Evolutionary conservation across 805 yeast genomes (phyloP), one percentile per base, ranked within the genome.

Genomic region (Candida pini): DNA sequence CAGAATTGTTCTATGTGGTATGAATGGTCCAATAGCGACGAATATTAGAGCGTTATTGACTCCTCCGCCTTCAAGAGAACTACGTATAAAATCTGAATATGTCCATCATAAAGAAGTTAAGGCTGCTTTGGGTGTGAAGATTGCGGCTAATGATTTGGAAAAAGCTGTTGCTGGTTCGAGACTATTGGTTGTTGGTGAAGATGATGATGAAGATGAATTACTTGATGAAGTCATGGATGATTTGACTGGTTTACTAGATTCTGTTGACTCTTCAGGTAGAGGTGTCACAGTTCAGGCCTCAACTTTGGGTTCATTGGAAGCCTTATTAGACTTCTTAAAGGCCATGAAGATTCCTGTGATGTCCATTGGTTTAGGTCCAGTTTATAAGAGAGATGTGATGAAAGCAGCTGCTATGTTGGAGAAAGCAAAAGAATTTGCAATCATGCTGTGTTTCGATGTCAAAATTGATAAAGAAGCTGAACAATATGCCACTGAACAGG

Each of bases 221-320:
- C 82, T 84, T 94, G 97, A 92, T 59, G 97, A 90, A 39, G 97
- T 92, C 38, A 94, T 92, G 98, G 97, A 90, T 54, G 99, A 92
- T 62, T 71, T 92, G 59, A 87, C 97, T 28, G 96, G 96, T 28
- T 69, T 92, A 49, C 72, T 92, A 51, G 97, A 89, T 60, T 83
- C 95, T 43, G 96, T 92, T 43, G 98, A 94, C 63, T 78, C 84
- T 45, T 73, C 89, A 30, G 99, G 98, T 54, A 78, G 77, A 58
- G 99, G 99, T 76, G 99, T 92, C 36, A 86, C 88, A 50, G 99
- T 92, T 30, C 99, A 92, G 68, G 97, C 98, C 1, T 88, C 97
- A 5, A 92, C 99, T 15, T 75, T 92, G 56, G 99, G 99, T 73
- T 89, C 98, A 28, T 70, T 92, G 53, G 99, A 92, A 68, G 99